Conservation (phyloP, 2,329 filamentous ascomycete species). For the Ophiostoma sp. region DNA sequence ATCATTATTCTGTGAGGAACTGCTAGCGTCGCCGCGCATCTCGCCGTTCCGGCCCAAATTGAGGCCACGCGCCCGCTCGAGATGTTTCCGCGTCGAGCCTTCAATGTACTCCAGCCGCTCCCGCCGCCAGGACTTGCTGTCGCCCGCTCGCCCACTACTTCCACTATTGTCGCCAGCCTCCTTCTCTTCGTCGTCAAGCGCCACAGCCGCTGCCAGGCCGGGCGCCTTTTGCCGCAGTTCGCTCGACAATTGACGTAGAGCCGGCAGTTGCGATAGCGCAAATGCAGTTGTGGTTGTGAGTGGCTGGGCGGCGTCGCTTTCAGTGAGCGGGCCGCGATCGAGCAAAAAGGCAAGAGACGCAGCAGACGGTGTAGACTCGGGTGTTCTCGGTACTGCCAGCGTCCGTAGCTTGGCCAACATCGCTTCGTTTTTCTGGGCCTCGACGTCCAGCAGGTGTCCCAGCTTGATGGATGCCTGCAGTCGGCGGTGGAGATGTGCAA, state of each 20-base stretch:
- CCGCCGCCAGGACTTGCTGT: constrained; percentile 59
- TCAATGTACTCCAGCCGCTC: constrained; percentile 84
- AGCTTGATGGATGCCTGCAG: constrained; percentile 78
- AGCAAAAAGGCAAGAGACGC: constrained; percentile 59
- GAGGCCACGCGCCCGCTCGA: constrained; percentile 69
- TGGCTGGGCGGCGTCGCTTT: constrained; percentile 54
- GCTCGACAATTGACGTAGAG: constrained; percentile 66
- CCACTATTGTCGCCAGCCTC: background rate
- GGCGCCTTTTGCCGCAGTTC: constrained; percentile 66
- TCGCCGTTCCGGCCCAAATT: constrained; percentile 63
- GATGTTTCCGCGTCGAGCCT: constrained; percentile 70
- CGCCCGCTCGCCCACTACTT: constrained; percentile 28
- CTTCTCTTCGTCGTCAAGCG: constrained; percentile 16
- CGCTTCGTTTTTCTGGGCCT: constrained; percentile 70
- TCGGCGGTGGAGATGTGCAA: constrained; percentile 71
- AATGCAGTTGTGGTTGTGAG: constrained; percentile 74
- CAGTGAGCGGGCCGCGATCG: constrained; percentile 52
- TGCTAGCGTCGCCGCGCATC: constrained; percentile 59
- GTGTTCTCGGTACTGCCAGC: constrained; percentile 37
- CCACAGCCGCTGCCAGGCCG: constrained; percentile 48
- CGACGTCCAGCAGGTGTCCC: constrained; percentile 66
- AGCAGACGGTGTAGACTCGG: background rate
- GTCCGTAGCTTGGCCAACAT: constrained; percentile 64
- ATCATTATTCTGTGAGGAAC: constrained; percentile 39
- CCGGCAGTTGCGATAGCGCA: constrained; percentile 77